Base-by-base conservation (phyloP, 495 filamentous ascomycete genomes). In the Hypomontagnella monticulosa region DNA sequence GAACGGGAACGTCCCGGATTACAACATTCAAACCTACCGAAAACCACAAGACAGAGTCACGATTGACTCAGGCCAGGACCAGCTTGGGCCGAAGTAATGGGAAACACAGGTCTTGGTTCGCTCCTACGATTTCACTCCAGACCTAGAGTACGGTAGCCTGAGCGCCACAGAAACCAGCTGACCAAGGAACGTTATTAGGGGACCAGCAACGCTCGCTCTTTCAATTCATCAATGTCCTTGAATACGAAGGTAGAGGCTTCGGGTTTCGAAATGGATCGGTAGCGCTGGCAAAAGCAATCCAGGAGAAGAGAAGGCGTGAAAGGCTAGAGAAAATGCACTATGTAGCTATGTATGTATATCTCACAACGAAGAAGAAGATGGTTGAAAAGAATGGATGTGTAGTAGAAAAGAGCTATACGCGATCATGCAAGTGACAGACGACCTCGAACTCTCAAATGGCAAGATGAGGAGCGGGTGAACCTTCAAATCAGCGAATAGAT, bases 391-490 rank as follows among this genome's bases (percentile, higher is more conserved):
- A 57, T 53, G 63, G 40, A 61, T 47, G 63, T 51, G 44, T 57
- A 43, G 30, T 50, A 32, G 58, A 57, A n/a, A n/a, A 5, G 23
- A 32, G 53, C 63, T 54, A 49, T 68, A 68, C 48, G 64, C 62
- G 57, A 57, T 62, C 57, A 62, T 57, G 58, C 58, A 67, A 67
- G 53, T 40, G 61, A 67, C 63, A 42, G 61, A 44, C 32, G 36
- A 67, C 57, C 46, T 57, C 32, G 52, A 53, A 51, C 46, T 51
- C 40, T 50, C 48, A 46, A 53, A 56, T 43, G 57, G 47, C 53
- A 44, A 52, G 41, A 67, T 47, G 42, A 27, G 15, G 16, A 60
- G 55, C 23, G 15, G 49, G 49, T 6, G 32, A 9, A n/a, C n/a
- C n/a, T n/a, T n/a, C n/a, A n/a, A 46, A 48, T 7, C 41, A 57